Evolutionary conservation across 73 alveolate species (phyloP), one percentile per base, ranked within the genome.

Genomic region (Paramecium tetraurelia): DNA sequence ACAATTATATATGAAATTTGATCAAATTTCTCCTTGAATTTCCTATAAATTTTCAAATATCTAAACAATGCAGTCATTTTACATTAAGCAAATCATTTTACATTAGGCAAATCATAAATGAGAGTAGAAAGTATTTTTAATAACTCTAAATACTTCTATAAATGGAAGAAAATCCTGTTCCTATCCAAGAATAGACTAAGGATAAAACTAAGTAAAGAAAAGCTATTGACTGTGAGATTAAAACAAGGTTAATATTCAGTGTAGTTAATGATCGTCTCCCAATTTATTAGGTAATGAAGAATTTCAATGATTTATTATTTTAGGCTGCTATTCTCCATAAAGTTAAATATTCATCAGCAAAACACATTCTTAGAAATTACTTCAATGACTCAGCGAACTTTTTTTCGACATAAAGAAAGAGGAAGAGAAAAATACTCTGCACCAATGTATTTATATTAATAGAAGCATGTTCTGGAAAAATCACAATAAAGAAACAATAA

Each of bases 271-370:
- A 72, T 38, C 86, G 46, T 16, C 86, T 72, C 40, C 59, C 86
- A 31, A 72, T 72, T 12, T 40, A 72, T 72, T 38, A 72, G 46
- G 86, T 72, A 72, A 35, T 38, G 46, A 31, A 31, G 22, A 4
- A 16, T 29, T 33, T 8, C 24, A 27, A 63, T 72, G n/a, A 20
- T 72, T 72, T 16, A 36, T 27, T 31, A 68, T 21, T 72, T 72
- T 72, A 72, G 86, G 86, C 86, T 35, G 57, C 86, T 36, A 72
- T 36, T 36, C 59, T 72, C 33, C 86, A 72, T 38, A 36, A 72
- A 11, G 59, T 72, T 72, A 72, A 72, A 72, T 72, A 72, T 72
- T 72, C 86, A 16, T 36, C 86, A 14, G 86, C 86, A 0, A 72
- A 72, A 33, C 86, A 72, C 40, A 72, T 72, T 0, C 59, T 72